Evolutionary conservation across 78 protist species (phyloP).

Genomic region (Chrysochromulina tobinii): DNA sequence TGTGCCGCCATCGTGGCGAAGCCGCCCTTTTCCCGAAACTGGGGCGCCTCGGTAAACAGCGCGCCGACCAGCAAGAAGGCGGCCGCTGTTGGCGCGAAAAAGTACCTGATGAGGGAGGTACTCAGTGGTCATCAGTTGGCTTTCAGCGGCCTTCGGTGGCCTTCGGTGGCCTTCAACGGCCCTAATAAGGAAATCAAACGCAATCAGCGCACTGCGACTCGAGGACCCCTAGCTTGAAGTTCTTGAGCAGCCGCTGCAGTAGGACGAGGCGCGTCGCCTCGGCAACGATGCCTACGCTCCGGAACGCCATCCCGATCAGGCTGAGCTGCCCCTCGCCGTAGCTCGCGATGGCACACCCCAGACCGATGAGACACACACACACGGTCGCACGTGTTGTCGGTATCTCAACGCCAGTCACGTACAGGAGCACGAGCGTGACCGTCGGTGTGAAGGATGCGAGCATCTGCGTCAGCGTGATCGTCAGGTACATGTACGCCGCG

Average conservation of each 20-base stretch:
- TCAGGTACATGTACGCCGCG: constrained; percentile 21
- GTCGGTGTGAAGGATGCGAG: constrained; percentile 7
- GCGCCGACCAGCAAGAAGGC: background rate
- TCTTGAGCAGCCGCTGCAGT: background rate
- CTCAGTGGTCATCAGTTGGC: background rate
- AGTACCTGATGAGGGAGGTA: background rate
- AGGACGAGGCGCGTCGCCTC: background rate
- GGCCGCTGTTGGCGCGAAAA: background rate
- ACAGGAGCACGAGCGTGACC: background rate
- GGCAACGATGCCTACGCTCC: background rate
- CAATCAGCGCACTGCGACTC: background rate
- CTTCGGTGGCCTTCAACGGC: too few relatives aligned
- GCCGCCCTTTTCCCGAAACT: background rate
- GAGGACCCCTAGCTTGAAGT: background rate
- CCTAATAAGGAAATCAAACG: background rate
- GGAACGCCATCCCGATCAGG: background rate
- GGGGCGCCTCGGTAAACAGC: background rate
- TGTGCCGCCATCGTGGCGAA: background rate
- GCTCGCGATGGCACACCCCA: background rate
- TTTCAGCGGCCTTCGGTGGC: too few relatives aligned
- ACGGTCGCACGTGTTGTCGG: background rate
- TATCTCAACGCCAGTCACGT: background rate
- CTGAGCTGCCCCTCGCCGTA: constrained; percentile 14
- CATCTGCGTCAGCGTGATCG: constrained; percentile 19
- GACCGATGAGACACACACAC: background rate